phyloP scores from a whole-genome alignment of 306 rosid genomes.

The Astragalus membranaceus region DNA sequence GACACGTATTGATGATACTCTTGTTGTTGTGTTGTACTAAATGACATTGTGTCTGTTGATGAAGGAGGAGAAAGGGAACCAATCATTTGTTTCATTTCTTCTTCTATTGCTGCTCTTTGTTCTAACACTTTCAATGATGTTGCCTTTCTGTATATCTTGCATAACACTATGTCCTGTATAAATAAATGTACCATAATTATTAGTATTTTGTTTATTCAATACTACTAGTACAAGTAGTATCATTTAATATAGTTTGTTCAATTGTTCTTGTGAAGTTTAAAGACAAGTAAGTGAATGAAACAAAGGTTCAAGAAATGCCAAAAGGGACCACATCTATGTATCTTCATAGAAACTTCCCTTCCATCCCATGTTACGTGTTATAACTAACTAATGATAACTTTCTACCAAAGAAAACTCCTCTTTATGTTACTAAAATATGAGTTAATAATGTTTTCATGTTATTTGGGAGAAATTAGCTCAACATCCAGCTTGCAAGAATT shows the following conservation, averaged over 20 bases:
- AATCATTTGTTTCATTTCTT: conserved; percentile 45
- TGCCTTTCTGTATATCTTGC: conserved; percentile 93
- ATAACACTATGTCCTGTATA: conserved; percentile 72
- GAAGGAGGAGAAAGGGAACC: conserved; percentile 54
- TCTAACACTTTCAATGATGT: conserved; percentile 92
- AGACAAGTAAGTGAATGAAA: no score
- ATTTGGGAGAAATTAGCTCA: neutral
- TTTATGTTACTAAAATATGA: no score
- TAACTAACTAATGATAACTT: neutral
- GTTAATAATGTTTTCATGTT: neutral
- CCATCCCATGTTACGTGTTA: no score
- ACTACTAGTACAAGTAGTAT: no score
- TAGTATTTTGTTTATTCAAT: neutral
- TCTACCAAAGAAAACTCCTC: neutral
- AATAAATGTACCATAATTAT: neutral
- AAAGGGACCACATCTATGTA: neutral
- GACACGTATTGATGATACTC: conserved; percentile 6
- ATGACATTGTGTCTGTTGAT: conserved; percentile 51
- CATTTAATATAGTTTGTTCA: no score
- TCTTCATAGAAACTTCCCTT: no score
- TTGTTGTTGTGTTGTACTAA: conserved; percentile 27
- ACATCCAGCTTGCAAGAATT: neutral
- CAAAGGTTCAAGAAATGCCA: no score
- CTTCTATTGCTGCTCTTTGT: conserved; percentile 78
- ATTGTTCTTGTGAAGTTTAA: no score